These are phyloP conservation scores for Nicotiana rustica DNA, from an alignment of 305 asterid genomes.

Conservation along the genomic window DNA sequence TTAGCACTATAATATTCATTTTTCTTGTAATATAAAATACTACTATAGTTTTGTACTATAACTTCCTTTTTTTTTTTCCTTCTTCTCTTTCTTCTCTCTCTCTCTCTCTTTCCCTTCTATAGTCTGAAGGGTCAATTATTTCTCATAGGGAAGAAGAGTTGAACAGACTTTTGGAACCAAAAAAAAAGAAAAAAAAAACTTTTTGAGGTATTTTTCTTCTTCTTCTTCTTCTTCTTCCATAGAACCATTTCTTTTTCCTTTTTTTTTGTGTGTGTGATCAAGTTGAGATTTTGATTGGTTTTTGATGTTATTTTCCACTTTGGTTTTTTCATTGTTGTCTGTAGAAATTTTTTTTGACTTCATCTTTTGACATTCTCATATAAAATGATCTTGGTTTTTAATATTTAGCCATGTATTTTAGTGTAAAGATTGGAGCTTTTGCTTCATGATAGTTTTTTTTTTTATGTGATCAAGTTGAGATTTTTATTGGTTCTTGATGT, in stretches of 20 bases:
- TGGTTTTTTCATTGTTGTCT: not conserved
- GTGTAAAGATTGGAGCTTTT: no score
- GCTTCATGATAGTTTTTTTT: not conserved
- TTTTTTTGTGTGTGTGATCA: not conserved
- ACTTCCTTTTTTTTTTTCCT: conserved; percentile 35
- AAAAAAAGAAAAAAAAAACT: not conserved
- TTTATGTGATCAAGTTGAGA: not conserved
- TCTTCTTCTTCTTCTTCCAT: not conserved
- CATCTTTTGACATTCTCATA: not conserved
- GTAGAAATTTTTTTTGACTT: not conserved
- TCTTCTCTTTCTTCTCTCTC: conserved; percentile 8
- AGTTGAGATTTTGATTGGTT: conserved; percentile 24
- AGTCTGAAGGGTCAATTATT: conserved; percentile 36
- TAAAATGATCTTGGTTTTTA: not conserved
- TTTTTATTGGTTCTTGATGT: conserved; percentile 15
- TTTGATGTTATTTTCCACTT: not conserved
- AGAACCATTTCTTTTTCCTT: not conserved
- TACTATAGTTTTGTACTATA: not conserved
- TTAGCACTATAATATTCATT: not conserved
- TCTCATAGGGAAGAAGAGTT: conserved; percentile 41
- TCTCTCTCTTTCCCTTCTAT: conserved; percentile 37
- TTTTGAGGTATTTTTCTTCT: conserved; percentile 30
- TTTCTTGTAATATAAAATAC: not conserved
- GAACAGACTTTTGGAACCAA: conserved; percentile 24
- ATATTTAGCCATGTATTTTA: no score